Evolutionary conservation across 2,329 filamentous ascomycete species (phyloP), one percentile per base, ranked within the genome.

Genomic region (Trichophyton schoenleinii): DNA sequence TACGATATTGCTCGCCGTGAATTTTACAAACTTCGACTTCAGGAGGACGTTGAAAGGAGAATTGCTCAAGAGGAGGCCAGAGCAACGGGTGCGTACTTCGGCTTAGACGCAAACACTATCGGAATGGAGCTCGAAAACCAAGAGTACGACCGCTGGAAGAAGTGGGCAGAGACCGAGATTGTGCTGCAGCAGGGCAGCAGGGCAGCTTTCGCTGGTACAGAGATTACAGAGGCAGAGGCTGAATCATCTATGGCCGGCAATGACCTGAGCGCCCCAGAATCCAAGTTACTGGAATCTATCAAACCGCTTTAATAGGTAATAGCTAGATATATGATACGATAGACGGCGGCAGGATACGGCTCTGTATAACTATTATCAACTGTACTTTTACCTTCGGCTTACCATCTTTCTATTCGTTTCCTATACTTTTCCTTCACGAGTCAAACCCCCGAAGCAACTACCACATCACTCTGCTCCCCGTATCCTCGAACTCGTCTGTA

Each of bases 1-100:
- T 99, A 99, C 78, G 92, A 97, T 74, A 78, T 80, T 61, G 91
- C 88, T 6, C 88, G 94, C 63, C 87, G 86, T 66, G 92, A 99
- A 73, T 96, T 97, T 76, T 99, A 99, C 77, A 79, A 81, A 53
- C 76, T 92, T 65, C 87, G 94, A 63, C 87, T 95, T 68, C 80
- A 84, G 63, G 86, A 95, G 68, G 91, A 96, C 66, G 83, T 96
- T 57, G 85, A 92, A 76, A 81, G 83, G 67, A 85, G 91, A 67
- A 82, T 99, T 63, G 89, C 92, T 6, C 80, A 84, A 58, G 94
- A 99, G 76, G 94, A 99, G 75, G 92, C 94, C 31, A 79, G 85
- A 65, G 83, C 88, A 68, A 87, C 88, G 4, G 94, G 94, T 60
- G 91, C 91, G 58, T 90, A 90, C 79, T 97, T 97, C 72, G 90